Base-by-base conservation (phyloP, 495 filamentous ascomycete species). In the Venustampulla echinocandica region DNA sequence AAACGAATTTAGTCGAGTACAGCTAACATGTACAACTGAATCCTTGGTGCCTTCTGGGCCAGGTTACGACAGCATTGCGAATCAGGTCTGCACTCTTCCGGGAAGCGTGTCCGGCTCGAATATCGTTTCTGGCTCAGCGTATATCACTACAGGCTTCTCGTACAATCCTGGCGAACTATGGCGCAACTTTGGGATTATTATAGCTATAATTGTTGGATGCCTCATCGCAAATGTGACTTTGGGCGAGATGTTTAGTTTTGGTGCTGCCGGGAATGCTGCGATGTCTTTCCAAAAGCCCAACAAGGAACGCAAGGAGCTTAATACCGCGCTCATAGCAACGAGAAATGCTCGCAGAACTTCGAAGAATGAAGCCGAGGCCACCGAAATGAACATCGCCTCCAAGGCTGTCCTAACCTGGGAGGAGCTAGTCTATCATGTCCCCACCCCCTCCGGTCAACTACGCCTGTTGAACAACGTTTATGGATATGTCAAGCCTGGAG, bases 401-500 rank as follows among this genome's bases (percentile, higher is more conserved):
- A 71, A 68, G 0, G 69, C 68, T n/a, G 63, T 79, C 4, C 74
- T 81, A 54, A 81, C 75, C 10, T 84, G 77, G 77, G 72, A 73
- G 52, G 62, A 79, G 44, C 57, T 82, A 19, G 64, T 58, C 20
- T 84, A 84, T 49, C 77, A 80, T 47, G 81, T 90, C 2, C 79
- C 80, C 0, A 75, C 81, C 7, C 68, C 75, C 0, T 66, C 65
- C 10, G 80, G 77, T 24, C 73, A 84, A 23, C 66, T 71, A 18
- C 75, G 83, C 52, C 69, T 93, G 13, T 72, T 93, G 33, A 82
- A 88, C 57, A 67, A 71, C 7, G 75, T 92, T 46, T 77, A 71
- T 43, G 87, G 87, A 4, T 90, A 80, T 55, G 85, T 79, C 10
- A 87, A 82, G 58, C 87, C 87, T 1, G 86, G 87, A n/a, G 64